Percentiles rank a stretch among this genome's conserved stretches.
Conservation (phyloP, 305 asterid species). For the Solanum hybrid region DNA sequence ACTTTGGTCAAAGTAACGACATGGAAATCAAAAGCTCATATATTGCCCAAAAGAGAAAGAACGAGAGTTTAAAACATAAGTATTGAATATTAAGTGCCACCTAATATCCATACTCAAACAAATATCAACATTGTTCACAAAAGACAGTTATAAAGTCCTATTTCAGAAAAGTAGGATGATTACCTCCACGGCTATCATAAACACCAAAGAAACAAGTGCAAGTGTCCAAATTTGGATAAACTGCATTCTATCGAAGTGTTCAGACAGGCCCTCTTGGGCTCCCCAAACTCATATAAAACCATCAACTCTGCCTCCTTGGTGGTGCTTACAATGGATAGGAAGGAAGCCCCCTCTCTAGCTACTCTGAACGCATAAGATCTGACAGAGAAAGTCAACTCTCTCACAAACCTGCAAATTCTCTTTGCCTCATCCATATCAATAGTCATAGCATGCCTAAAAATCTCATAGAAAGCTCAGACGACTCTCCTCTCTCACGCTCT, state of each 20-base stretch:
- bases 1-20: not conserved
- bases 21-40: not conserved
- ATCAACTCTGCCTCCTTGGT: no score
- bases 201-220: conserved; percentile 87
- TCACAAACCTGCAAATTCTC: no score
- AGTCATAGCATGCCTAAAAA: not conserved
- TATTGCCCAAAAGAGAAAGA: not conserved
- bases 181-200: conserved; percentile 99
- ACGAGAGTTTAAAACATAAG: not conserved
- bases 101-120: not conserved
- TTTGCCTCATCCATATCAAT: no score
- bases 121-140: not conserved
- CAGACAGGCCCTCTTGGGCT: no score
- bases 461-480: no score
- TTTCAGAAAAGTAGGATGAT: conserved; percentile 16
- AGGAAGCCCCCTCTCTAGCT: no score
- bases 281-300: no score
- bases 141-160: not conserved
- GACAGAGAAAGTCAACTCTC: no score
- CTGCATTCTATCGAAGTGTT: no score
- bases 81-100: not conserved
- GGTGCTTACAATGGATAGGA: no score
- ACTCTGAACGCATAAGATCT: no score
- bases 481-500: no score
- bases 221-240: conserved; percentile 40